phyloP scores from a whole-genome alignment of 2,329 filamentous ascomycete genomes.

The Paecilomyces variotii region DNA sequence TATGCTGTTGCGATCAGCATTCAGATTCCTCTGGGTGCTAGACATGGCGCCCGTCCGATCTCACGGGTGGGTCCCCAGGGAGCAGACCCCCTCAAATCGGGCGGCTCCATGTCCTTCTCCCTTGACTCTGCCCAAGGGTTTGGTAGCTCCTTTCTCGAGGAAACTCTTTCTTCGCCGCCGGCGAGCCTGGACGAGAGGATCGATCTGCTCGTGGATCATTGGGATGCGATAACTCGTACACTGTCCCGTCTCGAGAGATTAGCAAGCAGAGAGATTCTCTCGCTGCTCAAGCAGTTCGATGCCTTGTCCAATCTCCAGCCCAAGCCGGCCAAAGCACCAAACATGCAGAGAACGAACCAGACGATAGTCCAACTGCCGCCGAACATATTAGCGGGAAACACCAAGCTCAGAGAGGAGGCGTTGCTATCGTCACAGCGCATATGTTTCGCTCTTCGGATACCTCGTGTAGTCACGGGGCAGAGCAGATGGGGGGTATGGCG shows the following conservation, averaged over 20 bases:
- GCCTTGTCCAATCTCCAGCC: slow-evolving; percentile 30
- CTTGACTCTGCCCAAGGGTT: slow-evolving; percentile 35
- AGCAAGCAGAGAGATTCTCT: slow-evolving; percentile 45
- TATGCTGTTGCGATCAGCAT: slow-evolving; percentile 52
- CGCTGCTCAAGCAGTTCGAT: slow-evolving; percentile 42
- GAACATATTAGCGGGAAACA: slow-evolving; percentile 38
- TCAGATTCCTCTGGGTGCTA: slow-evolving; percentile 40
- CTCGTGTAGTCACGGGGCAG: slow-evolving; percentile 50
- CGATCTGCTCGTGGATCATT: slow-evolving; percentile 49
- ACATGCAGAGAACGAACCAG: slow-evolving; percentile 42
- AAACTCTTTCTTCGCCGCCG: slow-evolving; percentile 36
- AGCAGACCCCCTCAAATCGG: slow-evolving; percentile 22
- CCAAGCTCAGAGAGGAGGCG: slow-evolving; percentile 40
- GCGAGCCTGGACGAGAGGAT: slow-evolving; percentile 47
- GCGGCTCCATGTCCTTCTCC: slow-evolving; percentile 28
- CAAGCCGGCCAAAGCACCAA: slow-evolving; percentile 38
- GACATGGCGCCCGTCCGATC: slow-evolving; percentile 24
- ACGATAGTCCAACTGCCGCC: slow-evolving; percentile 43
- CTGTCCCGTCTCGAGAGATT: slow-evolving; percentile 46
- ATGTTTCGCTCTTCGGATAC: slow-evolving; percentile 47
- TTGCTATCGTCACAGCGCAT: slow-evolving; percentile 43
- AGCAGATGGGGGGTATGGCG: slow-evolving; percentile 54
- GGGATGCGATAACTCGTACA: slow-evolving; percentile 52
- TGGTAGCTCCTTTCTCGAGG: slow-evolving; percentile 28
- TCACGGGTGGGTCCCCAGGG: slow-evolving; percentile 28